Evolutionary conservation across 495 filamentous ascomycete species (phyloP), one percentile per base, ranked within the genome.

Genomic region (Penicillium pancosmium): DNA sequence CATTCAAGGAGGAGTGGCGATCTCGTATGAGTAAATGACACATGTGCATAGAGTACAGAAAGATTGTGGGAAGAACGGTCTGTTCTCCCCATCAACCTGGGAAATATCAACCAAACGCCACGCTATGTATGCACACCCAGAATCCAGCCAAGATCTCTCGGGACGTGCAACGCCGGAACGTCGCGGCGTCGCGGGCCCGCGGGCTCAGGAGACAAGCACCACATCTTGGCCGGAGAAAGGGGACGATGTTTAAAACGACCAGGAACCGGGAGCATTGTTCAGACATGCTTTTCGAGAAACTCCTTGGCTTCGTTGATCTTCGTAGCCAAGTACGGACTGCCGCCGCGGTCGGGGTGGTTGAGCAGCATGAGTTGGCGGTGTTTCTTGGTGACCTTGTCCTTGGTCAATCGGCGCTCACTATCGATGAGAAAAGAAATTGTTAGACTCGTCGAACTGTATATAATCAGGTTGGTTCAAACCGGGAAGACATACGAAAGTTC

Each of bases 251-350:
- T 38, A 18, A 44, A 44, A 56, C 41, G 19, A 38, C 43, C 46
- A n/a, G 3, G 15, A 48, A 25, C 46, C 46, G 46, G 21, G 46
- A 4, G 18, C 21, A 15, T 27, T n/a, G 15, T 23, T 63, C 62
- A 78, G 34, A 53, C 53, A 41, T 77, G 66, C 78, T 97, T 98
- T 73, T 98, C 93, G 66, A 98, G 69, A 62, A 97, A 88, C 72
- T 98, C 93, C 73, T 98, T 98, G 41, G 93, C 93, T 74, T 98
- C 93, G 74, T 98, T 98, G 71, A 98, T 89, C 72, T 98, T 98
- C 47, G 92, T 96, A 9, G 94, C 94, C 55, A 98, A 72, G 73
- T 97, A 99, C 33, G 94, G 94, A 71, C 92, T 97, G 18, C 94
- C 94, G 52, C 94, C 94, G 61, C 94, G 91, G 76, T 99, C 94